These are phyloP conservation scores for Trapa bicornis DNA, from an alignment of 345 rosid species.

Conservation along the genomic window DNA sequence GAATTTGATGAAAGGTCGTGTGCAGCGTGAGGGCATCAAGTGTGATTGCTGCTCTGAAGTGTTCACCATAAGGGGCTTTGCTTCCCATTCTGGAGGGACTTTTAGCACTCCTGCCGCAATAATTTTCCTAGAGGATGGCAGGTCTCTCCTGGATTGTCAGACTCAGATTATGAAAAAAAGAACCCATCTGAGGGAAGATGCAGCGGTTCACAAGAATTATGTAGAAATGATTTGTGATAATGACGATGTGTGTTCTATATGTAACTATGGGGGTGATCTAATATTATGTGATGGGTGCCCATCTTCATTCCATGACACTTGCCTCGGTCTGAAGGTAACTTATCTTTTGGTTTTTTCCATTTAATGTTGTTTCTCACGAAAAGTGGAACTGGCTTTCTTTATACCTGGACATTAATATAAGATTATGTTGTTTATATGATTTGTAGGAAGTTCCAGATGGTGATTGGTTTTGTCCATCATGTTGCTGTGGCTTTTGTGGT, in stretches of 20 bases:
- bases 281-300: slow-evolving; percentile 76
- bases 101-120: slow-evolving; percentile 32
- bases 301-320: slow-evolving; percentile 62
- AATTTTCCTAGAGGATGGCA: slow-evolving; percentile 63
- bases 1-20: slow-evolving; percentile 36
- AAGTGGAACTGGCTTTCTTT: too few species aligned
- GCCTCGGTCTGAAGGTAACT: slow-evolving; percentile 58
- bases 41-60: too few species aligned
- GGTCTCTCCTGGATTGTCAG: slow-evolving; percentile 48
- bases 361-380: not conserved
- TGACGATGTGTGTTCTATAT: slow-evolving; percentile 52
- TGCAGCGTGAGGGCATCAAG: slow-evolving; percentile 59
- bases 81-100: slow-evolving; percentile 38
- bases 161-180: slow-evolving; percentile 7
- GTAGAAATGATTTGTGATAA: slow-evolving; percentile 15
- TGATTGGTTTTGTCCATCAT: too few species aligned
- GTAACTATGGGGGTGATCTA: slow-evolving; percentile 74
- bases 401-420: too few species aligned
- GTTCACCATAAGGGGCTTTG: slow-evolving; percentile 37
- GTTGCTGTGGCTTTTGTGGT: too few species aligned
- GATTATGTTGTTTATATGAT: too few species aligned
- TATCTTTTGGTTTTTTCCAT: not conserved
- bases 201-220: not conserved
- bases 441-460: too few species aligned
- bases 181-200: slow-evolving; percentile 8